Percentiles rank a stretch among this genome's conserved stretches.
Conservation (phyloP, 2,329 filamentous ascomycete species). For the Penicillium sp. region DNA sequence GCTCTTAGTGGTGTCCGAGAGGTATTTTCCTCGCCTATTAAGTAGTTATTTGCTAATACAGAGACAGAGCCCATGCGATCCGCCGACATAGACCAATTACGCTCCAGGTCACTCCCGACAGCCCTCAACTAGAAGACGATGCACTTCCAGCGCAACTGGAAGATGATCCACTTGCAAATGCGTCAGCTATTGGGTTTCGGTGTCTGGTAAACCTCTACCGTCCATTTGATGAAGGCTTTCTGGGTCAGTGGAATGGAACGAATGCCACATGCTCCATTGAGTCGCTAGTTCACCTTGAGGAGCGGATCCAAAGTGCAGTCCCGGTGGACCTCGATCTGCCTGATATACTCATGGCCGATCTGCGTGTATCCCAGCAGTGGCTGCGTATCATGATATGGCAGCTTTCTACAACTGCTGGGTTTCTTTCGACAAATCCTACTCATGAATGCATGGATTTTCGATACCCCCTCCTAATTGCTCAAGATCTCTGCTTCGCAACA, state of each 20-base stretch:
- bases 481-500: slow-evolving; percentile 64
- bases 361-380: slow-evolving; percentile 69
- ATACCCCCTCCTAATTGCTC: slow-evolving; percentile 62
- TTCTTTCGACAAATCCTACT: slow-evolving; percentile 60
- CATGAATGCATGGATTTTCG: slow-evolving; percentile 63
- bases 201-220: slow-evolving; percentile 62
- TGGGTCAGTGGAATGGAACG: slow-evolving; percentile 63
- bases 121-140: slow-evolving; percentile 51
- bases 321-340: slow-evolving; percentile 57
- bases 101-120: slow-evolving; percentile 57
- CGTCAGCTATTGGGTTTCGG: slow-evolving; percentile 58
- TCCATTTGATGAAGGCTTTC: slow-evolving; percentile 63
- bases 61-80: slow-evolving; percentile 60
- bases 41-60: not conserved
- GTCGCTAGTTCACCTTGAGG: slow-evolving; percentile 50
- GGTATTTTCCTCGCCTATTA: slow-evolving; percentile 41
- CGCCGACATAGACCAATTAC: slow-evolving; percentile 64
- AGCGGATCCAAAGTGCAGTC: slow-evolving; percentile 53
- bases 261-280: slow-evolving; percentile 47
- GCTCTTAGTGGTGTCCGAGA: slow-evolving; percentile 65
- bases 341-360: slow-evolving; percentile 65
- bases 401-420: slow-evolving; percentile 64
- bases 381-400: slow-evolving; percentile 71
- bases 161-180: slow-evolving; percentile 52
- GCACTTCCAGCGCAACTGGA: slow-evolving; percentile 54